phyloP scores from a whole-genome alignment of 2,329 filamentous ascomycete species.

The Sporothrix mexicana region DNA sequence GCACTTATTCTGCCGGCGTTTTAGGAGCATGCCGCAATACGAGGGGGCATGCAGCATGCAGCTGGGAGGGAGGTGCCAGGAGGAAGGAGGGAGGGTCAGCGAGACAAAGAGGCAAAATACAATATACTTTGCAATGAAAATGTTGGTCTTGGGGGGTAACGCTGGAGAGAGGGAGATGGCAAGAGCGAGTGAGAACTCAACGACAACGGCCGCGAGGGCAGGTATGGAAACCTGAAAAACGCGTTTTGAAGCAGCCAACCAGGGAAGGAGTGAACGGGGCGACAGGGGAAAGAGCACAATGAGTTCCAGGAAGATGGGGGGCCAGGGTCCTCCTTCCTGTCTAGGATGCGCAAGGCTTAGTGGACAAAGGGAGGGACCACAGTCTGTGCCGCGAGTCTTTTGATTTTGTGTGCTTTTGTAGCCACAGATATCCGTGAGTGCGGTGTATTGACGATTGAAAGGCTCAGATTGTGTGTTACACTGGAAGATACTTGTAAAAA shows the following conservation, averaged over 20 bases:
- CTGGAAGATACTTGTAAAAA: not conserved
- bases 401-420: not conserved
- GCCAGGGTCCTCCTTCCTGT: conserved; percentile 24
- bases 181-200: not conserved
- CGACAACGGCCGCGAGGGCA: not conserved
- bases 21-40: conserved; percentile 31
- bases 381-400: not conserved
- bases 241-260: conserved; percentile 19
- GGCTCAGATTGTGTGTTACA: not conserved
- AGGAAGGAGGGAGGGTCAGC: conserved; percentile 2
- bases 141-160: not conserved
- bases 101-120: conserved; percentile 19
- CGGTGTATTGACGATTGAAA: not conserved
- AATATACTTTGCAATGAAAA: not conserved
- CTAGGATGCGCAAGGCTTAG: conserved; percentile 29
- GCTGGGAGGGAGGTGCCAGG: not conserved
- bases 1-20: conserved; percentile 34
- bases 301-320: conserved; percentile 24
- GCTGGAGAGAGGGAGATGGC: not conserved
- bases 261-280: conserved; percentile 17
- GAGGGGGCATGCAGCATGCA: conserved; percentile 25
- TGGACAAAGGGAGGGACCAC: not conserved
- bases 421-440: not conserved
- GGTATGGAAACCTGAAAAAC: not conserved
- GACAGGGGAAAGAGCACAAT: not conserved